These are phyloP conservation scores for Nemania diffusa DNA, from an alignment of 2,329 filamentous ascomycete species.

Conservation along the genomic window DNA sequence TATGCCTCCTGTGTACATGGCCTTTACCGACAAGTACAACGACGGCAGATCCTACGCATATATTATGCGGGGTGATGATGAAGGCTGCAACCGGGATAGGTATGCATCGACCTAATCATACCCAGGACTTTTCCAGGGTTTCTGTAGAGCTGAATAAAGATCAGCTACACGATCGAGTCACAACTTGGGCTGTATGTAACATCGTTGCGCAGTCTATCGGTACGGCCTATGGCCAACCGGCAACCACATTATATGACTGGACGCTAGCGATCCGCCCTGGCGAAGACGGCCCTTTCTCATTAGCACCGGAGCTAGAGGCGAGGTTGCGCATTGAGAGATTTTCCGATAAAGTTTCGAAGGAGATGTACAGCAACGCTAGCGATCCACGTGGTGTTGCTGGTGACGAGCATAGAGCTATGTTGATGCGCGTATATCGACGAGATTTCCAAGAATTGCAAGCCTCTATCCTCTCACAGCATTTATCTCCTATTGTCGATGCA, in stretches of 20 bases:
- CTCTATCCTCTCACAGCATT: slow-evolving; percentile 66
- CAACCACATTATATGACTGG: slow-evolving; percentile 81
- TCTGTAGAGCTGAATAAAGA: slow-evolving; percentile 80
- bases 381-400: slow-evolving; percentile 76
- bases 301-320: slow-evolving; percentile 72
- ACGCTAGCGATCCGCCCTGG: slow-evolving; percentile 71
- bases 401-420: slow-evolving; percentile 72
- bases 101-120: slow-evolving; percentile 81
- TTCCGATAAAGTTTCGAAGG: slow-evolving; percentile 80
- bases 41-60: slow-evolving; percentile 82
- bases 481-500: slow-evolving; percentile 69
- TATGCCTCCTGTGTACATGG: slow-evolving; percentile 84
- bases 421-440: slow-evolving; percentile 73
- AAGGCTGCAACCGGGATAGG: slow-evolving; percentile 87
- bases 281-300: slow-evolving; percentile 67
- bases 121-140: slow-evolving; percentile 83
- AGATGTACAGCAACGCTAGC: slow-evolving; percentile 81
- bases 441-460: slow-evolving; percentile 72
- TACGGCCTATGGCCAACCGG: slow-evolving; percentile 85
- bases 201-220: slow-evolving; percentile 83
- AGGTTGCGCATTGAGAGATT: slow-evolving; percentile 78
- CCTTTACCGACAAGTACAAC: slow-evolving; percentile 84
- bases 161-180: slow-evolving; percentile 80
- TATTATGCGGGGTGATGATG: slow-evolving; percentile 85
- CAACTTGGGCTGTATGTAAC: slow-evolving; percentile 87